These are phyloP conservation scores for Beauveria sp. DNA, from an alignment of 2,329 filamentous ascomycete genomes.

Conservation along the genomic window DNA sequence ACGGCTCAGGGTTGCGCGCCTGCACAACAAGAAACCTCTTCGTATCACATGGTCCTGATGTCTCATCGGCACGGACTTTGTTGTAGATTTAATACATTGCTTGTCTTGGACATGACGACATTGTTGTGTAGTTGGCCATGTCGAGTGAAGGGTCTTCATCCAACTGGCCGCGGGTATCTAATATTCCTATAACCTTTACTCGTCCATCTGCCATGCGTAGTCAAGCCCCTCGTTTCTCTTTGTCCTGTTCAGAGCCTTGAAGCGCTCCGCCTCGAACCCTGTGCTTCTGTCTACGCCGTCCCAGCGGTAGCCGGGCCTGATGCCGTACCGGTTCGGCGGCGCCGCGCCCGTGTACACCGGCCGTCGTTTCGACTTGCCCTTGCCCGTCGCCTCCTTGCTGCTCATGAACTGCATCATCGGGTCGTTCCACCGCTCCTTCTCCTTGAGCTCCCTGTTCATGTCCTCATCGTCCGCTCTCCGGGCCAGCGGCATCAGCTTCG, in stretches of 20 bases:
- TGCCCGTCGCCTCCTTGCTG: constrained; percentile 32
- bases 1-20: neutral
- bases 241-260: constrained; percentile 74
- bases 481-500: constrained; percentile 73
- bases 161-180: constrained; percentile 5
- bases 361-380: constrained; percentile 35
- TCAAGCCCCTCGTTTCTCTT: constrained; percentile 72
- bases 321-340: constrained; percentile 88
- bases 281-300: constrained; percentile 93
- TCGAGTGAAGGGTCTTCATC: neutral
- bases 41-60: neutral
- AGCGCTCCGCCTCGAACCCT: constrained; percentile 89
- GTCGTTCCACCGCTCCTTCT: constrained; percentile 80
- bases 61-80: neutral
- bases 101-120: neutral
- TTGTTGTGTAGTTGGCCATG: too few species aligned
- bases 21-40: neutral
- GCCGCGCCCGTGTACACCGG: constrained; percentile 73
- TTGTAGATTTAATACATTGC: neutral
- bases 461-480: constrained; percentile 76
- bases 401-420: constrained; percentile 76
- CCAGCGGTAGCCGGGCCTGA: constrained; percentile 88
- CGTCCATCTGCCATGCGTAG: constrained; percentile 96
- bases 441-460: constrained; percentile 77
- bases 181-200: constrained; percentile 39